Conservation (phyloP, 108 stramenopile species). For the Skeletonema costatum region DNA sequence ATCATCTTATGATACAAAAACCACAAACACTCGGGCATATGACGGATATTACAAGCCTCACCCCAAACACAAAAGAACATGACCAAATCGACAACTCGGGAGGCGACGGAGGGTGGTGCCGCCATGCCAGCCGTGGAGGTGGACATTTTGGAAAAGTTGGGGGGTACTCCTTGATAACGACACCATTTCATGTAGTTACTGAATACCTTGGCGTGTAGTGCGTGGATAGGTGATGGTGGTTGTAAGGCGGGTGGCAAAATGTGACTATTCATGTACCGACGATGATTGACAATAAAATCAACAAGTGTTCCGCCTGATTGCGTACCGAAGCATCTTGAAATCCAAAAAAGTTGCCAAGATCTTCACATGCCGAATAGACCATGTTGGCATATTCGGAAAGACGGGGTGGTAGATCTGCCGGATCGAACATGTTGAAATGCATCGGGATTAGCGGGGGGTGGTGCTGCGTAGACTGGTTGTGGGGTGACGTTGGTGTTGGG, state of each 20-base stretch:
- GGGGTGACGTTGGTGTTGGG: constrained; percentile 45
- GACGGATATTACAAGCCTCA: constrained; percentile 94
- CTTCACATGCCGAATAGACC: constrained; percentile 93
- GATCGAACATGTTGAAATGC: constrained; percentile 92
- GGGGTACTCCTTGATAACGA: constrained; percentile 83
- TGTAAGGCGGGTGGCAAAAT: constrained; percentile 79
- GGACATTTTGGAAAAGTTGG: constrained; percentile 87
- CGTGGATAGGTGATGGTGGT: constrained; percentile 88
- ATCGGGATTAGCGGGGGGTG: constrained; percentile 39
- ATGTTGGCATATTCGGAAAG: constrained; percentile 91
- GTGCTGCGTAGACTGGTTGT: constrained; percentile 27
- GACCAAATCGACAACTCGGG: constrained; percentile 90
- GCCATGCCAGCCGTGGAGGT: constrained; percentile 66
- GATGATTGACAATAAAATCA: constrained; percentile 96
- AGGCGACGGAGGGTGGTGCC: constrained; percentile 84
- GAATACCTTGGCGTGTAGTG: constrained; percentile 94
- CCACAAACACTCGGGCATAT: constrained; percentile 98
- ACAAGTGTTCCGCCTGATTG: constrained; percentile 96
- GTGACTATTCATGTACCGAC: constrained; percentile 92
- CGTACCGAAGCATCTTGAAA: constrained; percentile 91
- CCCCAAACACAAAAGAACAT: constrained; percentile 98
- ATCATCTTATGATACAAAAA: constrained; percentile 98
- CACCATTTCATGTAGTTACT: constrained; percentile 99
- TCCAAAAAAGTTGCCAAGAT: constrained; percentile 92
- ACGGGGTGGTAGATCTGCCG: constrained; percentile 87